Base-by-base conservation (phyloP, 108 stramenopile species). In the Stephanodiscus minutulus region DNA sequence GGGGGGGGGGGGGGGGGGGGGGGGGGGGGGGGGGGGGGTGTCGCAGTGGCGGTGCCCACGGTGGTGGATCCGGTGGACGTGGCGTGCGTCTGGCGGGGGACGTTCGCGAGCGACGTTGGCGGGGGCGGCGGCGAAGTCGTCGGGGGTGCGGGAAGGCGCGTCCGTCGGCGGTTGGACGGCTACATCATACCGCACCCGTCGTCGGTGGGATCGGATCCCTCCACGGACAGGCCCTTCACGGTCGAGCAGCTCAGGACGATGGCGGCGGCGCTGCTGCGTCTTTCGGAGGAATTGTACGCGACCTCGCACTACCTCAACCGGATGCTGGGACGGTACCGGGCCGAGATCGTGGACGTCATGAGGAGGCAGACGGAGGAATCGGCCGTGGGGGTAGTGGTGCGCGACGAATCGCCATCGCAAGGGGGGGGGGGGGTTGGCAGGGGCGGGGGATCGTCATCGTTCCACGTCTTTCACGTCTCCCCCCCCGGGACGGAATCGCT, bases 121-220 rank as follows among this genome's bases (percentile, higher is more conserved):
- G 11, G 37, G 5, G 44, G 18, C 12, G n/a, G 25, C 22, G 36
- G 11, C 12, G 50, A 18, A 4, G 5, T n/a, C 20, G 24, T 1
- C 22, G 50, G 7, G 7, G 22, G 22, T 5, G 20, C 1, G 7
- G 50, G 8, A 3, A 10, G 48, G 3, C 17, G 50, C 0, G 6
- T 7, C 6, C 50, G 24, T 24, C 64, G 64, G 15, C 28, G 31
- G 29, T 47, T 64, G 28, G 48, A 48, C 18, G 48, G 64, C n/a
- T 64, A 64, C 48, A 64, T 64, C 64, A 64, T 64, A 48, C 64
- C 64, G 5, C 64, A 64, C 48, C 64, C 64, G 27, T 64, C 47
- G 11, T 64, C 64, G 7, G 33, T 64, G 10, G 64, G 29, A 18
- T 29, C 64, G 12, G 47, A 24, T 6, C 7, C 31, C 22, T 8